These are phyloP conservation scores for Mariannaea elegans DNA, from an alignment of 2,329 filamentous ascomycete species.

Conservation along the genomic window DNA sequence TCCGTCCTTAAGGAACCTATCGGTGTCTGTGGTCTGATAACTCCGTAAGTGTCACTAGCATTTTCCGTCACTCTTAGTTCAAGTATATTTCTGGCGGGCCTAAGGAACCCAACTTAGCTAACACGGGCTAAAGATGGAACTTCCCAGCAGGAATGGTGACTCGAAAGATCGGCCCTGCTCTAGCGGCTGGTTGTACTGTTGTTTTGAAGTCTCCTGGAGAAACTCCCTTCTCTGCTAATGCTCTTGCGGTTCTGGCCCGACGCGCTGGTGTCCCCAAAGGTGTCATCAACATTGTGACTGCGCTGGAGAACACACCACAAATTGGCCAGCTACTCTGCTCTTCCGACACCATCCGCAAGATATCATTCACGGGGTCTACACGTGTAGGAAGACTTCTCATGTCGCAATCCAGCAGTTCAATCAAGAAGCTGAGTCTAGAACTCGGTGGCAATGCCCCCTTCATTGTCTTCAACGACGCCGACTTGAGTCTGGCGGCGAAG, in stretches of 20 bases:
- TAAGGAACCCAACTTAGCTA: too few species aligned
- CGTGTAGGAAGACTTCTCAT: constrained; percentile 63
- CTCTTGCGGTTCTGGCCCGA: constrained; percentile 71
- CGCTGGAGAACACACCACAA: constrained; percentile 70
- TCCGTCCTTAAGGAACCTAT: constrained; percentile 20
- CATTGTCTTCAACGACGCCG: constrained; percentile 80
- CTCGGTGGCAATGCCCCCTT: constrained; percentile 77
- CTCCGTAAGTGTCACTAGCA: constrained; percentile 50
- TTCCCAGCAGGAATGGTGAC: constrained; percentile 66
- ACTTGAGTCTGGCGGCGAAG: constrained; percentile 72
- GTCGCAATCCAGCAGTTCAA: constrained; percentile 73
- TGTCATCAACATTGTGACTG: constrained; percentile 66
- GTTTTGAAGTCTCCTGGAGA: constrained; percentile 75
- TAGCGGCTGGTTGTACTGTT: constrained; percentile 80
- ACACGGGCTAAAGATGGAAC: constrained; percentile 64
- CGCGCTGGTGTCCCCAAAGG: constrained; percentile 75
- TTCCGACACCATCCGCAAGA: constrained; percentile 71
- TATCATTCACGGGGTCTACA: constrained; percentile 76
- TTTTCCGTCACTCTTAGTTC: too few species aligned
- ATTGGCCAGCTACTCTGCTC: constrained; percentile 72
- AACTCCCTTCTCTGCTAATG: constrained; percentile 76
- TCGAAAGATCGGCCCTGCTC: constrained; percentile 56
- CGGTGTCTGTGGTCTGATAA: constrained; percentile 54
- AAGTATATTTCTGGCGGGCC: too few species aligned
- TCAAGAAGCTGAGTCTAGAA: constrained; percentile 74